Evolutionary conservation across 2,329 filamentous ascomycete species (phyloP).

Genomic region (Trichoderma guizhouense): DNA sequence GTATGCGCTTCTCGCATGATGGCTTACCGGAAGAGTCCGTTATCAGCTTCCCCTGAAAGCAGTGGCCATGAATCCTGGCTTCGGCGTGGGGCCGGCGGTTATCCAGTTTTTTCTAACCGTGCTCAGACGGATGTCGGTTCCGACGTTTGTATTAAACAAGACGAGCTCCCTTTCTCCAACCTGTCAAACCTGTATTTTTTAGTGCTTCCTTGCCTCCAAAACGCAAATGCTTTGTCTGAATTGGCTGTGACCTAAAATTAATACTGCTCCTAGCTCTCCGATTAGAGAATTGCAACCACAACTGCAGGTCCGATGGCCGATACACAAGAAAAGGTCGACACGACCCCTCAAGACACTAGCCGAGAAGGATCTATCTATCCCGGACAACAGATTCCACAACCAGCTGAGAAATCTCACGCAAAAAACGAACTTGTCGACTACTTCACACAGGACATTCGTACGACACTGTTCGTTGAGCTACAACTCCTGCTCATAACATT

Average conservation of each 20-base stretch:
- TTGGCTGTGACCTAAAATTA: background rate
- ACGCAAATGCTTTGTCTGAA: background rate
- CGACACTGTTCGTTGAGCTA: constrained; percentile 42
- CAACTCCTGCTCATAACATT: constrained; percentile 48
- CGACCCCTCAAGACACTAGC: constrained; percentile 1
- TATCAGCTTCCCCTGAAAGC: background rate
- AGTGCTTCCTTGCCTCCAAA: background rate
- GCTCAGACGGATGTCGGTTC: constrained; percentile 17
- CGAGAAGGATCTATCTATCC: constrained; percentile 3
- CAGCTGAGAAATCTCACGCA: background rate
- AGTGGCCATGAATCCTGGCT: background rate
- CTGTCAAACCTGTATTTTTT: background rate
- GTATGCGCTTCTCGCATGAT: constrained; percentile 3
- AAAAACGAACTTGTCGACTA: constrained; percentile 15
- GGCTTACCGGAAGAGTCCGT: background rate
- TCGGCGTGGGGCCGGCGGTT: constrained; percentile 15
- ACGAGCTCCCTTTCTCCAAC: background rate
- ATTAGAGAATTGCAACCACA: background rate
- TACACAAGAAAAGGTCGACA: background rate
- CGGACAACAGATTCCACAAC: background rate
- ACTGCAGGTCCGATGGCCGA: background rate
- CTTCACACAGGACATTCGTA: constrained; percentile 33
- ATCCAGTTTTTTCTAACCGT: constrained; percentile 10
- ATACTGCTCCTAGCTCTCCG: background rate
- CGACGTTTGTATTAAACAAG: constrained; percentile 7